Evolutionary conservation across 2,329 filamentous ascomycete genomes (phyloP).

Genomic region (Cercospora citrullina): DNA sequence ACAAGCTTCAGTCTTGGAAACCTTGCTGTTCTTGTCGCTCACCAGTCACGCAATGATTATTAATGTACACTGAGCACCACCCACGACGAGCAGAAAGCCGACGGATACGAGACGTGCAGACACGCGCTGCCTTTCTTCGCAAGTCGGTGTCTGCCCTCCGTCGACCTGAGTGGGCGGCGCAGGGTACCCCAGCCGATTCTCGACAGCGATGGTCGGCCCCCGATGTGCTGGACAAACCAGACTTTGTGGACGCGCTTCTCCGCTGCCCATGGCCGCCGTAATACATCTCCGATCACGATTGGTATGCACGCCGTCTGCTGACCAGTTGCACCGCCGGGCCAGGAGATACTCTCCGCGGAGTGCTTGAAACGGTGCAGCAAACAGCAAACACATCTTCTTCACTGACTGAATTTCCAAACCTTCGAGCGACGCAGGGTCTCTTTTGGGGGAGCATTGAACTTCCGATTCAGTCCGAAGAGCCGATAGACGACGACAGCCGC

Average conservation of each 20-base stretch:
- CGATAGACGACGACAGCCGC: background rate
- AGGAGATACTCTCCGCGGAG: background rate
- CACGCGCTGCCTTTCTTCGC: background rate
- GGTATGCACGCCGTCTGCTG: background rate
- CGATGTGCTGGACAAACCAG: background rate
- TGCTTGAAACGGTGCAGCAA: background rate
- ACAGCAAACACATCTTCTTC: background rate
- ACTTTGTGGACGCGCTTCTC: background rate
- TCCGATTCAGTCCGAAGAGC: background rate
- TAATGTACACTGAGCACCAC: background rate
- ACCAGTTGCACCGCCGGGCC: background rate
- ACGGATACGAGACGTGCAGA: background rate
- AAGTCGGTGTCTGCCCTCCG: background rate
- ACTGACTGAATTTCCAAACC: background rate
- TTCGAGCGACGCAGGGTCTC: background rate
- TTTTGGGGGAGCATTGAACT: background rate
- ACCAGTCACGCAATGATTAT: background rate
- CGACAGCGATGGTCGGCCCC: background rate
- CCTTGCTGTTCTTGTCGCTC: conserved; percentile 1
- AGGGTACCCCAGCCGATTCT: background rate
- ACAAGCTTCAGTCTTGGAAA: conserved; percentile 4
- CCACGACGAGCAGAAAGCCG: background rate
- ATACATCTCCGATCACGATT: background rate
- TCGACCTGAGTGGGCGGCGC: background rate
- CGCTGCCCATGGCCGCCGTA: background rate